phyloP scores from a whole-genome alignment of 2,329 filamentous ascomycete genomes.

The Penicillium sp. region DNA sequence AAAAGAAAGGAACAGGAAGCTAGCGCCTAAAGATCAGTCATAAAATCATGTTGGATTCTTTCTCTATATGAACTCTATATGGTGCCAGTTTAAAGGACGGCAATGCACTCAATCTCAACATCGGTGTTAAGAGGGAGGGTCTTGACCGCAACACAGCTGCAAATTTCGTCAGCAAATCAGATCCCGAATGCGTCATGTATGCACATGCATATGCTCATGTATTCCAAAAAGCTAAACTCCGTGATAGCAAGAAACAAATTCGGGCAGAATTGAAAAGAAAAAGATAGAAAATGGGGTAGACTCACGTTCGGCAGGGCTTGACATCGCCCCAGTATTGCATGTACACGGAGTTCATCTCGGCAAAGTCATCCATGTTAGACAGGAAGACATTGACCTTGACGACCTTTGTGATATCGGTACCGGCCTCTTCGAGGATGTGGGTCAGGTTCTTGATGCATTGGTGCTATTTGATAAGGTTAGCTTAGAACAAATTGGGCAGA shows the following conservation, averaged over 20 bases:
- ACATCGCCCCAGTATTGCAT: constrained; percentile 66
- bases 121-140: constrained; percentile 82
- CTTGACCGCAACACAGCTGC: constrained; percentile 81
- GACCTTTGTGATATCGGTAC: constrained; percentile 59
- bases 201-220: too few species aligned
- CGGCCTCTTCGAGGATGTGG: constrained; percentile 61
- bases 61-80: not conserved
- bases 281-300: not conserved
- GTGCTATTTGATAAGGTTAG: constrained; percentile 34
- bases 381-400: constrained; percentile 70
- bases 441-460: constrained; percentile 62
- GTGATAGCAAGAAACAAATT: too few species aligned
- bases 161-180: not conserved
- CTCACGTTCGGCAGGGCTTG: constrained; percentile 59
- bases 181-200: not conserved
- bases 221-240: too few species aligned
- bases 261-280: not conserved
- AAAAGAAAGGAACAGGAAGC: not conserved
- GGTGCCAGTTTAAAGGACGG: constrained; percentile 52
- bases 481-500: not conserved
- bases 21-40: not conserved
- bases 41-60: not conserved
- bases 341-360: constrained; percentile 82
- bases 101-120: constrained; percentile 89
- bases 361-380: constrained; percentile 66